Base-by-base conservation (phyloP, 1,139 yeast species). In the Pneumocystis murina region DNA sequence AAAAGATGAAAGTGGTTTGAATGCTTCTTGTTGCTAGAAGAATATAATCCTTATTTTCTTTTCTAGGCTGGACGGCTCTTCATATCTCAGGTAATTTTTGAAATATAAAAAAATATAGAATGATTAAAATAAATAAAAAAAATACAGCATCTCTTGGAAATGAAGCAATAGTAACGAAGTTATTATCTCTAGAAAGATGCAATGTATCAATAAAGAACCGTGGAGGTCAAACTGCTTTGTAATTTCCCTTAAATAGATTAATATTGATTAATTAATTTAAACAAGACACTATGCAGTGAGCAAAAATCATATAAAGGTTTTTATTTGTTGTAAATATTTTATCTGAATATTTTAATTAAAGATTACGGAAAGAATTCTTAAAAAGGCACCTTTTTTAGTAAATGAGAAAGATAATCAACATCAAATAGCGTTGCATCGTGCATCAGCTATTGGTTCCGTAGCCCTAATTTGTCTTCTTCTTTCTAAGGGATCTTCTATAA, bases 131-230 rank as follows among this genome's bases (percentile, higher is more conserved):
- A 96, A 85, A 94, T 0, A 89, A 95, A 0, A 72, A 89, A 38
- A 97, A 91, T 74, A 84, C 91, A 62, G 87, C 91, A 0, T 81
- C 96, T 0, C 78, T 85, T 1, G 96, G 97, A 0, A 82, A 83
- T 70, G 63, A 69, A n/a, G 72, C 78, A 55, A 78, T 78, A 12
- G 78, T 86, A 2, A 73, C 87, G 14, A 77, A 79, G 41, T 69
- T 75, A 55, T 67, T 84, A 2, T 71, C 78, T 17, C 72, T 74
- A 0, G 77, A 78, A 64, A 75, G 73, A 1, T 81, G 84, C 3
- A 80, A 80, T 68, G 74, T 83, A 35, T 73, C 83, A 66, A 71
- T 80, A 60, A 79, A 79, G 59, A 87, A 96, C 0, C 72, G 74
- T 43, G 80, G 81, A 30, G 96, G 96, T 0, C 83, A 84, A 64